Evolutionary conservation across 78 protist species (phyloP), one percentile per base, ranked within the genome.

Genomic region (Dictyostelium purpureum): DNA sequence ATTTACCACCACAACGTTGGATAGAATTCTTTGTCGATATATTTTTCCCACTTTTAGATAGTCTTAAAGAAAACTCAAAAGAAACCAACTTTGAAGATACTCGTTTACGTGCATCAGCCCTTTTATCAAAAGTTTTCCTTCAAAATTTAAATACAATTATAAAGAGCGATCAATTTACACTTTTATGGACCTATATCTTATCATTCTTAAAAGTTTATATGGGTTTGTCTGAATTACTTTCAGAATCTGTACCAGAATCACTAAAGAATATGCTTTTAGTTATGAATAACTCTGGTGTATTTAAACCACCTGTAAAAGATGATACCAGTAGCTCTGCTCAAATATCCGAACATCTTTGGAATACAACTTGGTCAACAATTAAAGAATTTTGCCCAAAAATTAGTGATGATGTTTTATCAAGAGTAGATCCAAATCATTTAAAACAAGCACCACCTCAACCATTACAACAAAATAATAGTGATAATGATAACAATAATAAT

Each of bases 221-320:
- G 94, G 49, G 87, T 24, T 70, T 80, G 9, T 51, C 67, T 7
- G 94, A 94, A 26, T 28, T 88, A 19, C 90, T 94, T 42, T 79
- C 82, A 7, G 97, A 95, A 57, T 93, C 97, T 14, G 90, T 95
- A 3, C 96, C 96, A 28, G 97, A 95, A 40, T 70, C 94, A 10
- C 74, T 95, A 11, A 95, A 95, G 87, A 95, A 95, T 52, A 95
- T 95, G 95, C 49, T 95, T 2, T 83, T 95, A 33, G 97, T 95
- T 5, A 95, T 95, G 96, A 85, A 74, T 45, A 88, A 76, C 57
- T 28, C 47, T 79, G 87, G 89, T 56, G 88, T 88, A 59, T 79
- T 79, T 70, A 79, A 70, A 70, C 79, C 83, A 47, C 94, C 94
- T n/a, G n/a, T 28, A 18, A 38, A 65, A 1, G 63, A 47, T 4